Base-by-base conservation (phyloP, 768 basidiomycete species). In the Rhizopogon rudus region DNA sequence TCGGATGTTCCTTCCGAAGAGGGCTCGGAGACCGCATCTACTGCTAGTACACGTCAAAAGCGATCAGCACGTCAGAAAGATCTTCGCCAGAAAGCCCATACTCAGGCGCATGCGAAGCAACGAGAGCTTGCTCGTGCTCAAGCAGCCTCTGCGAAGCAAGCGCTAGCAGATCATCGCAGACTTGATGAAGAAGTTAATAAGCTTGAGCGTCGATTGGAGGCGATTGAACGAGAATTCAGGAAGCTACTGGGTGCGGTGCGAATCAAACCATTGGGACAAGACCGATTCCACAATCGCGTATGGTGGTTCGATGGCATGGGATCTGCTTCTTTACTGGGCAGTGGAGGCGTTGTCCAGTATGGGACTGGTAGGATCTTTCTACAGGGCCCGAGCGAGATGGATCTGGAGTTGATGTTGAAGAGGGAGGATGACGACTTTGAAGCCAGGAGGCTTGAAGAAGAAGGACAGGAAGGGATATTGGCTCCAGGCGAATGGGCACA, bases 251-350 rank as follows among this genome's bases (percentile, higher is more conserved):
- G 92, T 54, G 84, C 87, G 6, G 81, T 94, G 48, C 81, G 97
- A 52, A 86, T 91, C 20, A 89, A 93, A 64, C 93, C 95, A 1
- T 65, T 98, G 50, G 97, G 97, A 13, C 81, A 82, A 59, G 97
- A 99, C 67, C 81, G 97, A 52, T 99, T 98, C 71, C 89, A 91
- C 65, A 96, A 97, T 67, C 84, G 91, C 33, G 78, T 97, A 56
- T 99, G 96, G 96, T 99, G 96, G 96, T 92, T 98, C 67, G 96
- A 99, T 71, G 96, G 96, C 9, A 82, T 94, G 79, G 96, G 96
- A 6, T 85, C 87, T 5, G 87, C 86, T 45, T 85, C 87, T 44
- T 72, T 96, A 51, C 76, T 93, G 55, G 87, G 86, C 40, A 85
- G 83, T 59, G 90, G 90, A 14, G 90, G 89, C 3, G 81, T 84